Evolutionary conservation across 768 basidiomycete genomes (phyloP).

Genomic region (Phanerodontia chrysosporium): DNA sequence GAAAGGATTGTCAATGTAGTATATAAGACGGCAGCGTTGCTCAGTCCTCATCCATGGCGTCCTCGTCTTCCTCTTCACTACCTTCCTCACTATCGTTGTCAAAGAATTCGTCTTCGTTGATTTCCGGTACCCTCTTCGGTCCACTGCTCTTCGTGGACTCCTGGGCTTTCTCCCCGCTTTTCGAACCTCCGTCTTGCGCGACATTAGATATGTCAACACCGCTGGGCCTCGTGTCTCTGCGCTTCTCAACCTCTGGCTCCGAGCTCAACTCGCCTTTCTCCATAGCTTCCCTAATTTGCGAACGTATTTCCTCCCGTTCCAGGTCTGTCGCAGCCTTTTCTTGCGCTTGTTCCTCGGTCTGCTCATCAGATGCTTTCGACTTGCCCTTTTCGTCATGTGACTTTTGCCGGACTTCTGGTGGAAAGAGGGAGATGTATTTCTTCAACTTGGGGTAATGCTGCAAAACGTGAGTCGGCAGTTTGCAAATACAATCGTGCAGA

Average conservation of each 20-base stretch:
- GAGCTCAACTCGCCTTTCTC: conserved; percentile 47
- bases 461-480: neutral
- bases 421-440: conserved; percentile 90
- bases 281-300: conserved; percentile 59
- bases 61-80: conserved; percentile 2
- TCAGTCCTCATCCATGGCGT: conserved; percentile 7
- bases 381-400: conserved; percentile 11
- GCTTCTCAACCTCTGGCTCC: conserved; percentile 52
- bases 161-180: neutral
- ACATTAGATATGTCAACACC: neutral
- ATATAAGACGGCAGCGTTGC: too few species aligned
- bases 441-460: conserved; percentile 81
- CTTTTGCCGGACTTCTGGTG: conserved; percentile 51
- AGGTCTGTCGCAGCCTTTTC: conserved; percentile 36
- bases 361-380: conserved; percentile 17
- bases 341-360: conserved; percentile 17
- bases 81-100: conserved; percentile 17
- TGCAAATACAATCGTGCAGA: neutral
- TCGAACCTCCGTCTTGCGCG: neutral
- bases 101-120: conserved; percentile 30
- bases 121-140: neutral
- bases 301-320: conserved; percentile 54
- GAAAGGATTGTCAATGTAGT: too few species aligned
- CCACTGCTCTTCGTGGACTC: neutral
- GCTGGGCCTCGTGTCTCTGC: neutral